These are phyloP conservation scores for Melastoma candidum DNA, from an alignment of 441 rosid genomes.

Conservation along the genomic window DNA sequence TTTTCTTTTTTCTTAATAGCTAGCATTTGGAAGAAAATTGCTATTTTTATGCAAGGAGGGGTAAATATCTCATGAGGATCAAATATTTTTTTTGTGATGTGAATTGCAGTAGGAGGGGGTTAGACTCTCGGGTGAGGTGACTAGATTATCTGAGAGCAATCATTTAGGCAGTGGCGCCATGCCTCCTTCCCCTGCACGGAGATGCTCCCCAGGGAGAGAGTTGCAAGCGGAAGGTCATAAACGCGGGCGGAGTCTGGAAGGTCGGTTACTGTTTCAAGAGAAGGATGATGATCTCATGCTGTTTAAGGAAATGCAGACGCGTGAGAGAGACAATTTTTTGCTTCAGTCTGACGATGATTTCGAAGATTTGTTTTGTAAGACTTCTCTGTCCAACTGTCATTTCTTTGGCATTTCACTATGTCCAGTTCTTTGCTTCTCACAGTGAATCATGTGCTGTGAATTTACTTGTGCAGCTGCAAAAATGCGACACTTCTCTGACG, in stretches of 20 bases:
- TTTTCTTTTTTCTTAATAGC: too few relatives aligned
- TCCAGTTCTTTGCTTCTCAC: neutral
- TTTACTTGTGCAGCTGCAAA: slow-evolving; percentile 52
- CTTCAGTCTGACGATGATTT: slow-evolving; percentile 70
- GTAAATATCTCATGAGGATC: too few relatives aligned
- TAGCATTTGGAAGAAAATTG: too few relatives aligned
- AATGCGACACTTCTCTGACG: slow-evolving; percentile 74
- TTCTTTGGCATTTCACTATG: slow-evolving; percentile 1
- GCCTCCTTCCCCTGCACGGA: slow-evolving; percentile 91
- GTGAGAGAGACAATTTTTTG: slow-evolving; percentile 75
- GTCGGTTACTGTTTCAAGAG: slow-evolving; percentile 48
- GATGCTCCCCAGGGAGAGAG: slow-evolving; percentile 74
- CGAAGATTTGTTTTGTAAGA: slow-evolving; percentile 81
- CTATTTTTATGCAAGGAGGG: too few relatives aligned
- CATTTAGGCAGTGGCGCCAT: slow-evolving; percentile 17
- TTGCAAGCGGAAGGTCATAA: slow-evolving; percentile 52
- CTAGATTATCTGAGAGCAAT: slow-evolving; percentile 8
- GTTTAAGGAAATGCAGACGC: slow-evolving; percentile 84
- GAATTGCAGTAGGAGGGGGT: slow-evolving; percentile 4
- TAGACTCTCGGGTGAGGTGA: slow-evolving; percentile 9
- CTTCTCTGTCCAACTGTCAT: slow-evolving; percentile 19
- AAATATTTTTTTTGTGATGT: too few relatives aligned
- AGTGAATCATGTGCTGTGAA: slow-evolving; percentile 2
- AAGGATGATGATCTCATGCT: slow-evolving; percentile 87
- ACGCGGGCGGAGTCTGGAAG: slow-evolving; percentile 77